A percentile compares a stretch with the other conserved stretches of the same genome.
These are phyloP conservation scores for Melampsora abietis-canadensis DNA, from an alignment of 1,284 basidiomycete genomes.

Conservation along the genomic window DNA sequence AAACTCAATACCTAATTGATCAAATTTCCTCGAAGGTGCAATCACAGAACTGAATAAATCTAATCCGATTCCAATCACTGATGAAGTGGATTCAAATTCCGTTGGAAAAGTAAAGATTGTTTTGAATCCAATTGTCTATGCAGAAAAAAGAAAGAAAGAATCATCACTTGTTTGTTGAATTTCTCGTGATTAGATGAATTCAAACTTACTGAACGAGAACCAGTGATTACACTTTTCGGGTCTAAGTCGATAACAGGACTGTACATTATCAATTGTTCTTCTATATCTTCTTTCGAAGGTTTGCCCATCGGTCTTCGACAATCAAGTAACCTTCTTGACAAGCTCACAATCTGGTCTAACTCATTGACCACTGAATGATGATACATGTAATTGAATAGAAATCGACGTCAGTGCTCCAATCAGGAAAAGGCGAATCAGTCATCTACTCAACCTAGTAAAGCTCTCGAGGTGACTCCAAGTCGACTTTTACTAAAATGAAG, in stretches of 20 bases:
- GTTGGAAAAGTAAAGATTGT: conserved; percentile 72
- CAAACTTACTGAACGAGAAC: conserved; percentile 66
- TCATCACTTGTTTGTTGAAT: not conserved
- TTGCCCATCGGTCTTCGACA: conserved; percentile 75
- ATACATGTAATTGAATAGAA: not conserved
- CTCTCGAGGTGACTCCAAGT: conserved; percentile 36
- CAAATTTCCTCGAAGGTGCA: conserved; percentile 84
- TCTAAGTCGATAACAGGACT: conserved; percentile 73
- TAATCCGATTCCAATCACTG: conserved; percentile 80
- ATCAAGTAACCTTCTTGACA: conserved; percentile 74
- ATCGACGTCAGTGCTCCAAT: too few species aligned
- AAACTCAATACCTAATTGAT: conserved; percentile 84
- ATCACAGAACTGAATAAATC: conserved; percentile 82
- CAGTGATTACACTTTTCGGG: conserved; percentile 70
- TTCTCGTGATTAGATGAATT: conserved; percentile 4
- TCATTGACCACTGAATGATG: conserved; percentile 66
- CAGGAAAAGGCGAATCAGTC: not conserved
- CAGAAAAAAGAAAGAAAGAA: not conserved
- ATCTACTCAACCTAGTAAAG: conserved; percentile 26
- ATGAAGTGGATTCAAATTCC: conserved; percentile 81
- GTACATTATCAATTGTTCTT: conserved; percentile 82
- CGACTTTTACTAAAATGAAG: conserved; percentile 39
- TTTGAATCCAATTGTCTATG: conserved; percentile 65
- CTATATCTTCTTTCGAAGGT: conserved; percentile 71
- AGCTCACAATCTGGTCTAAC: conserved; percentile 68